Conservation (phyloP, 202 grass and related monocot species). For the Hordeum pubiflorum region DNA sequence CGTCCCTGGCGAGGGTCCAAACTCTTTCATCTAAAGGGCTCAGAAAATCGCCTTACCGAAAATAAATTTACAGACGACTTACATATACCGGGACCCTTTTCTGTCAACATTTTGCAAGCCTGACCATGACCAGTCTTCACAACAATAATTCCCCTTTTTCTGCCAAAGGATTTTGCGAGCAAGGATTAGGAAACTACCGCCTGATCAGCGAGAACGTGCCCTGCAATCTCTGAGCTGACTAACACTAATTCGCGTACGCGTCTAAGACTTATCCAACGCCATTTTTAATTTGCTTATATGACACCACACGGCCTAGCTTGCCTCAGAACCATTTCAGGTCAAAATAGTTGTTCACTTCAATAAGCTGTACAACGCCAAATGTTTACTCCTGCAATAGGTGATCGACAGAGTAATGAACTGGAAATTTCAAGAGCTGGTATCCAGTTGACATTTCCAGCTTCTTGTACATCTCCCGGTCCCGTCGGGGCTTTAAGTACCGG, state of each 20-base stretch:
- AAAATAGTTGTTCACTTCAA: not conserved
- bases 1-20: too few relatives aligned
- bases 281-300: not conserved
- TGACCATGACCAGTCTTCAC: not conserved
- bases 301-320: not conserved
- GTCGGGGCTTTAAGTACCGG: not conserved
- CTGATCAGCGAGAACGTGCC: not conserved
- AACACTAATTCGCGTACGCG: not conserved
- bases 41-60: too few relatives aligned
- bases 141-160: not conserved
- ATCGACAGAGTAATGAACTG: not conserved
- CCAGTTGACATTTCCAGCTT: not conserved
- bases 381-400: too few relatives aligned
- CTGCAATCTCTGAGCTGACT: not conserved
- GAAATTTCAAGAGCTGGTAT: not conserved
- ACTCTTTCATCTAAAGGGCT: too few relatives aligned
- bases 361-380: not conserved
- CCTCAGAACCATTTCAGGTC: not conserved
- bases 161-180: not conserved
- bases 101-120: too few relatives aligned
- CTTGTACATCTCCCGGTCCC: too few relatives aligned
- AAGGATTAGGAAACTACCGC: not conserved
- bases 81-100: too few relatives aligned
- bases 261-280: not conserved
- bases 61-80: too few relatives aligned